Base-by-base conservation (phyloP, 768 basidiomycete species). In the Baorangia bicolor region DNA sequence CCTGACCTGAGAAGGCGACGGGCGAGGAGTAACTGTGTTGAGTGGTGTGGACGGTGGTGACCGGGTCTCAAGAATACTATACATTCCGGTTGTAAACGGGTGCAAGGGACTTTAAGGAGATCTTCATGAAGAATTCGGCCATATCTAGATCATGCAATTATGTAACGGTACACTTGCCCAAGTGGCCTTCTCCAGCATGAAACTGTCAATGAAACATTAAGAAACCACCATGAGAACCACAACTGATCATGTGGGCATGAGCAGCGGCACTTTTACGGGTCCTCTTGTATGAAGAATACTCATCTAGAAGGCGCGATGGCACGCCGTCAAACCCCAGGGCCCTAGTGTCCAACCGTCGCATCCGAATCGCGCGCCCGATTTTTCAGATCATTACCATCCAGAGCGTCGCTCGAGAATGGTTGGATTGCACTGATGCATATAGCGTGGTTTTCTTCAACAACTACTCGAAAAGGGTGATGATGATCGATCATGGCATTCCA, bases 1-100 rank as follows among this genome's bases (percentile, higher is more conserved):
- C 34, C n/a, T 42, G 43, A 53, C 35, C 56, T 57, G 51, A 55
- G 30, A 52, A 57, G 56, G 42, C 42, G 41, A 51, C 39, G 45
- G 49, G 44, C 44, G 53, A 33, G 28, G 20, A 49, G 49, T 5
- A 27, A 25, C 40, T 53, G 7, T 51, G 42, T 54, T 44, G 50
- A 46, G 48, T 25, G 23, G 4, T 8, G 18, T 48, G 10, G 14
- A 35, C 28, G 46, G 52, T 28, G 16, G 53, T 33, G 48, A 3
- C 18, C 5, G 28, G 43, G 10, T 27, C 12, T 30, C 35, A n/a
- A 44, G n/a, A 39, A 50, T 27, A 39, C 23, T 49, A 4, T 51
- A 1, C 34, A 25, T 53, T 41, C 56, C 52, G 40, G 20, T 25
- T 35, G 42, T 28, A 31, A 7, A n/a, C n/a, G n/a, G n/a, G n/a